These are phyloP conservation scores for Aspergillus ostianus DNA, from an alignment of 495 filamentous ascomycete species.

Conservation along the genomic window DNA sequence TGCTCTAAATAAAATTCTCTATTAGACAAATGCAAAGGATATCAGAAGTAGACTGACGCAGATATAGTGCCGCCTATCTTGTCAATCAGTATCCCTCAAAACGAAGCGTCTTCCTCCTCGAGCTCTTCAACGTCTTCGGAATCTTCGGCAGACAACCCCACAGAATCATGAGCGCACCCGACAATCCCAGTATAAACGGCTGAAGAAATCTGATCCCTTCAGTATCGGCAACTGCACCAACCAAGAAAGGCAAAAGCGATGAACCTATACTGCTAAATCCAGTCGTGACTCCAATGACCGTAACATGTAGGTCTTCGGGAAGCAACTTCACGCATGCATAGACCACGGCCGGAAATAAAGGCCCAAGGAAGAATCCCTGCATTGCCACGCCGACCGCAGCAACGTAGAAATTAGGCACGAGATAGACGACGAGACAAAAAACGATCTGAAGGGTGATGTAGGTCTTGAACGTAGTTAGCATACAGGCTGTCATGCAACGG, in stretches of 20 bases:
- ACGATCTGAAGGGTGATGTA: constrained; percentile 26
- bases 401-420: constrained; percentile 62
- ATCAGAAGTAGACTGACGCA: too few relatives aligned
- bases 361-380: constrained; percentile 62
- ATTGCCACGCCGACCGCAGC: constrained; percentile 60
- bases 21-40: too few relatives aligned
- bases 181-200: background rate
- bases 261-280: constrained; percentile 52
- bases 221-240: background rate
- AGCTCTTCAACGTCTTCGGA: background rate
- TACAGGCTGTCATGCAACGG: background rate
- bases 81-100: background rate
- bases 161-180: background rate
- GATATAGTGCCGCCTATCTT: too few relatives aligned
- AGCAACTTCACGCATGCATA: constrained; percentile 70
- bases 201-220: background rate
- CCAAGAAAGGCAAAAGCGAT: background rate
- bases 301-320: constrained; percentile 68
- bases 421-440: constrained; percentile 55
- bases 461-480: constrained; percentile 6
- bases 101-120: background rate
- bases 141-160: background rate
- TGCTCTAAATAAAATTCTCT: too few relatives aligned
- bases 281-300: constrained; percentile 70
- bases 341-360: constrained; percentile 65